These are phyloP conservation scores for Eremochloa ophiuroides DNA, from an alignment of 176 grass and related monocot species.

Conservation along the genomic window DNA sequence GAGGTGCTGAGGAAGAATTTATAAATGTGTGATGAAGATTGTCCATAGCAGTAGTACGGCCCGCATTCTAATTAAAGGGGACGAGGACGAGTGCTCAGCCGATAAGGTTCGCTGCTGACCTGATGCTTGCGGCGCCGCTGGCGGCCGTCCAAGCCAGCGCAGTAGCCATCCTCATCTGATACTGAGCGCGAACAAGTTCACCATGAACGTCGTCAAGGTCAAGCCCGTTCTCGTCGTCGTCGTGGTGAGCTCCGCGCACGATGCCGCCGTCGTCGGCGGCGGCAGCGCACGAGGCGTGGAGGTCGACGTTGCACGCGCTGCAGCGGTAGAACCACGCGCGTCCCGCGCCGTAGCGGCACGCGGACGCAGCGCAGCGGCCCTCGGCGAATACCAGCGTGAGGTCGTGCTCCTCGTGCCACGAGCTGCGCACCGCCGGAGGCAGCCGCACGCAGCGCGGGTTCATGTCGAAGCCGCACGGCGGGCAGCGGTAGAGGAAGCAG, in stretches of 20 bases:
- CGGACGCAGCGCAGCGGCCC: not conserved
- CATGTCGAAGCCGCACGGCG: constrained; percentile 13
- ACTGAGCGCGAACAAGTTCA: not conserved
- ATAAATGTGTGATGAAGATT: no score
- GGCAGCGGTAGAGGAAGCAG: constrained; percentile 18
- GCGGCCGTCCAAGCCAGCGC: no score
- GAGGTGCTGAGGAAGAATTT: no score
- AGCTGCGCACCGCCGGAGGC: not conserved
- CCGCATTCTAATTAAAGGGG: no score
- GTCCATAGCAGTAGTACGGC: no score
- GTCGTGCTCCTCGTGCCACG: not conserved
- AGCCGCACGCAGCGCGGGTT: not conserved
- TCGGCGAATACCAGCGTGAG: not conserved
- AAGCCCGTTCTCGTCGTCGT: no score
- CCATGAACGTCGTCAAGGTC: not conserved
- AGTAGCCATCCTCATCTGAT: not conserved
- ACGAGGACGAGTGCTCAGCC: no score
- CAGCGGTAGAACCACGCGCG: not conserved
- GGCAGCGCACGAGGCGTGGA: not conserved
- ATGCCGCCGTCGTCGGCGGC: no score
- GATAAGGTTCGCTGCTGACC: no score
- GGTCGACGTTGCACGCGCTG: not conserved
- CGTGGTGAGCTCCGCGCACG: not conserved
- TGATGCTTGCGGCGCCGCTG: no score
- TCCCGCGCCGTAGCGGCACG: not conserved